Percentiles rank a stretch among this genome's conserved stretches.
These are phyloP conservation scores for Trapa bicornis DNA, from an alignment of 345 rosid species.

Conservation along the genomic window DNA sequence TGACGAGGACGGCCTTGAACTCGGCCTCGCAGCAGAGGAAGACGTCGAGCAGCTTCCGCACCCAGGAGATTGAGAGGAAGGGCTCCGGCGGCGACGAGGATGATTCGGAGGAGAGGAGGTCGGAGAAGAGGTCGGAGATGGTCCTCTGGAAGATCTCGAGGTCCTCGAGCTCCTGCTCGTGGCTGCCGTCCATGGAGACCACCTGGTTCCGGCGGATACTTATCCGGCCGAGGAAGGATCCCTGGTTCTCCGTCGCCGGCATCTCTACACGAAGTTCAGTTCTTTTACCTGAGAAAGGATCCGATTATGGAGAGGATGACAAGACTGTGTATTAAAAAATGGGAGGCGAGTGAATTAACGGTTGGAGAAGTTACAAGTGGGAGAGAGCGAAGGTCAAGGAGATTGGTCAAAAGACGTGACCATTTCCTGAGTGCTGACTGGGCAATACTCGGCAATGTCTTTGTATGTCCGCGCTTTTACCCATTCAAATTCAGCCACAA, in stretches of 20 bases:
- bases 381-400: neutral
- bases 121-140: slow-evolving; percentile 68
- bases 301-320: neutral
- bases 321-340: neutral
- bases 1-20: slow-evolving; percentile 64
- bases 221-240: slow-evolving; percentile 76
- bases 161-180: slow-evolving; percentile 76
- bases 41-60: slow-evolving; percentile 71
- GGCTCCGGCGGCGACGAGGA: slow-evolving; percentile 19
- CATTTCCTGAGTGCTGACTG: neutral
- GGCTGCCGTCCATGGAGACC: slow-evolving; percentile 60
- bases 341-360: neutral
- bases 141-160: slow-evolving; percentile 69
- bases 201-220: slow-evolving; percentile 83
- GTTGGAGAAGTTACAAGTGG: slow-evolving; percentile 7
- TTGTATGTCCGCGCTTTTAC: too few species aligned
- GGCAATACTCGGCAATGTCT: neutral
- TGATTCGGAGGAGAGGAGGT: slow-evolving; percentile 28
- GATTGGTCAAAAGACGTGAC: neutral
- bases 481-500: too few species aligned
- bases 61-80: slow-evolving; percentile 67
- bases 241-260: slow-evolving; percentile 57
- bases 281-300: neutral
- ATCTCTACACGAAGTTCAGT: slow-evolving; percentile 9
- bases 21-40: slow-evolving; percentile 94